Evolutionary conservation across 176 grass and related monocot species (phyloP).

Genomic region (Saccharum officinarum): DNA sequence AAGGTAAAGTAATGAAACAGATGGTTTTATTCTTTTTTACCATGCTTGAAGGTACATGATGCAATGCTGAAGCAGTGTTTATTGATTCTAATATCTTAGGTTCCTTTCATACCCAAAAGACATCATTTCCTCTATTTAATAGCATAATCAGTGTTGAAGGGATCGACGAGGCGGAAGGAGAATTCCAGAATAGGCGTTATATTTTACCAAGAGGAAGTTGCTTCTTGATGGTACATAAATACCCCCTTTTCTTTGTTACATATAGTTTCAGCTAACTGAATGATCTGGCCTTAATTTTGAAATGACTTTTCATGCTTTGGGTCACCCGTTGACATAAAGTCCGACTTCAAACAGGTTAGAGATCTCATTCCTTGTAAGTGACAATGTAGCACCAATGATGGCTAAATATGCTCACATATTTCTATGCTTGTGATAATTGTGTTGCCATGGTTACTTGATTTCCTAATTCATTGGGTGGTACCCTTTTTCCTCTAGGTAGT

Average conservation of each 20-base stretch:
- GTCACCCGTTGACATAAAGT: constrained; percentile 54
- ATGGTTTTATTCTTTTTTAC: constrained; percentile 1
- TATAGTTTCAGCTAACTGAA: constrained; percentile 26
- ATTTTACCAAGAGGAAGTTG: constrained; percentile 73
- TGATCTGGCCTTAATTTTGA: not conserved
- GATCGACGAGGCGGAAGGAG: constrained; percentile 57
- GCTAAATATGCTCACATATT: not conserved
- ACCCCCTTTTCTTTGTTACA: constrained; percentile 23
- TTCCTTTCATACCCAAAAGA: constrained; percentile 32
- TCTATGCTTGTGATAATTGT: not conserved
- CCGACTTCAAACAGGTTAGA: constrained; percentile 65
- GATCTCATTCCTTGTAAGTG: constrained; percentile 77
- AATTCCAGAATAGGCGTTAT: constrained; percentile 59
- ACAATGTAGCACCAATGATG: not conserved
- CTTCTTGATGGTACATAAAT: constrained; percentile 71
- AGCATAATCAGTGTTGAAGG: constrained; percentile 50
- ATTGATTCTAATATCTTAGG: constrained; percentile 36
- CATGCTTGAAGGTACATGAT: constrained; percentile 13
- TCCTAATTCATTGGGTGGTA: not conserved
- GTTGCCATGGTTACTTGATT: constrained; percentile 23
- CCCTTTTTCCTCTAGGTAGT: constrained; percentile 44
- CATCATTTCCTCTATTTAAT: constrained; percentile 65
- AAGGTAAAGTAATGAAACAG: constrained; percentile 44
- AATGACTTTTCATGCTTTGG: constrained; percentile 39
- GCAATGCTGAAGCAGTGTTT: constrained; percentile 18